Percentiles rank a stretch among this genome's conserved stretches.
Conservation (phyloP, 2,329 filamentous ascomycete species). For the Colletotrichum plurivorum region DNA sequence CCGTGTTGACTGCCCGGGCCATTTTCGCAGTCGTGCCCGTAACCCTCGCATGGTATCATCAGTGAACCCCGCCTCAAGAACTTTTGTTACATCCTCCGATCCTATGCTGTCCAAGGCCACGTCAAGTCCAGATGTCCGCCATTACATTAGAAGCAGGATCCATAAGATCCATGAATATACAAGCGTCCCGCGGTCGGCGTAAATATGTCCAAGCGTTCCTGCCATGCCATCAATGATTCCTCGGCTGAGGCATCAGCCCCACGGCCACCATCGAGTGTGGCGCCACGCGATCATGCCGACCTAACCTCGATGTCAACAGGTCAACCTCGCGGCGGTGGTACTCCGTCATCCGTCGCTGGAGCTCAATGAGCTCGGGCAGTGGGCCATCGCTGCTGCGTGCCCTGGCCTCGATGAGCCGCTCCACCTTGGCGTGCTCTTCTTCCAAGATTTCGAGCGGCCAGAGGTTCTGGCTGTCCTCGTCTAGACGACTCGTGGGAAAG, state of each 20-base stretch:
- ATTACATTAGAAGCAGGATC: neutral
- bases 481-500: slow-evolving; percentile 12
- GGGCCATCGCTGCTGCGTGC: slow-evolving; percentile 21
- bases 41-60: neutral
- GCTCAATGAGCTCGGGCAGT: slow-evolving; percentile 24
- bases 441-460: slow-evolving; percentile 34
- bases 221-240: neutral
- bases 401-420: slow-evolving; percentile 13
- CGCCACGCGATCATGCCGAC: slow-evolving; percentile 13
- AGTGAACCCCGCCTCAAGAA: neutral
- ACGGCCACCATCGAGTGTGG: slow-evolving; percentile 20
- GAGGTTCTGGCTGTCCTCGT: slow-evolving; percentile 8
- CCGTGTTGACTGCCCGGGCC: no score
- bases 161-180: neutral
- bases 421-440: slow-evolving; percentile 33
- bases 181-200: neutral
- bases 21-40: neutral
- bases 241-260: slow-evolving; percentile 18
- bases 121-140: neutral
- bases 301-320: slow-evolving; percentile 26
- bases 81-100: no score
- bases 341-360: slow-evolving; percentile 26
- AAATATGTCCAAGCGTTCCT: neutral
- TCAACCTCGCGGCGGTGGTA: slow-evolving; percentile 31
- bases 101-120: neutral